Evolutionary conservation across 257 asterid species (phyloP).

Genomic region (Avicennia marina): DNA sequence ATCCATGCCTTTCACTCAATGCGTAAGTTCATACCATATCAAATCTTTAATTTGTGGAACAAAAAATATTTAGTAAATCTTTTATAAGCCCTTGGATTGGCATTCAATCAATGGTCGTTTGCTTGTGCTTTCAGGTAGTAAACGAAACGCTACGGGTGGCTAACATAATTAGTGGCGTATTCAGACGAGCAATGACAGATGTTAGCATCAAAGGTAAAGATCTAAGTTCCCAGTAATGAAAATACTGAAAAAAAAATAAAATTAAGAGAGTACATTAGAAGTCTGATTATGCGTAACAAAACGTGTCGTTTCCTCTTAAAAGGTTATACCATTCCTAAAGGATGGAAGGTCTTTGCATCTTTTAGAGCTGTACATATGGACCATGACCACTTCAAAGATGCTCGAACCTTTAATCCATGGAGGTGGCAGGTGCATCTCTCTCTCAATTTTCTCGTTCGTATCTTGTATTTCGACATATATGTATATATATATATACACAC

Average conservation of each 20-base stretch:
- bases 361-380: conserved; percentile 89
- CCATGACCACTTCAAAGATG: conserved; percentile 71
- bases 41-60: too few species aligned
- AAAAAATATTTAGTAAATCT: too few species aligned
- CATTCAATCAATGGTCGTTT: not conserved
- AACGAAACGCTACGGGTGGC: conserved; percentile 87
- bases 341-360: conserved; percentile 84
- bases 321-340: conserved; percentile 86
- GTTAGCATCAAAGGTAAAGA: conserved; percentile 69
- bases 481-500: too few species aligned
- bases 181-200: conserved; percentile 82
- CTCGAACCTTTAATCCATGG: conserved; percentile 95
- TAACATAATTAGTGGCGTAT: conserved; percentile 87
- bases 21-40: conserved; percentile 47
- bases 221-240: too few species aligned
- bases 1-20: conserved; percentile 93
- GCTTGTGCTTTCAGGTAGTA: conserved; percentile 76
- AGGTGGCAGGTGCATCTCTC: conserved; percentile 79
- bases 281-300: not conserved
- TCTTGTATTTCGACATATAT: too few species aligned
- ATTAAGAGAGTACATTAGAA: too few species aligned
- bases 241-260: too few species aligned
- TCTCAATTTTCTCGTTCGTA: too few species aligned
- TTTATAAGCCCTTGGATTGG: not conserved
- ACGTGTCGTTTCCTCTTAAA: not conserved